Percentiles rank a stretch among this genome's conserved stretches.
phyloP scores from a whole-genome alignment of 2,329 filamentous ascomycete species.

The Apiospora sp. region DNA sequence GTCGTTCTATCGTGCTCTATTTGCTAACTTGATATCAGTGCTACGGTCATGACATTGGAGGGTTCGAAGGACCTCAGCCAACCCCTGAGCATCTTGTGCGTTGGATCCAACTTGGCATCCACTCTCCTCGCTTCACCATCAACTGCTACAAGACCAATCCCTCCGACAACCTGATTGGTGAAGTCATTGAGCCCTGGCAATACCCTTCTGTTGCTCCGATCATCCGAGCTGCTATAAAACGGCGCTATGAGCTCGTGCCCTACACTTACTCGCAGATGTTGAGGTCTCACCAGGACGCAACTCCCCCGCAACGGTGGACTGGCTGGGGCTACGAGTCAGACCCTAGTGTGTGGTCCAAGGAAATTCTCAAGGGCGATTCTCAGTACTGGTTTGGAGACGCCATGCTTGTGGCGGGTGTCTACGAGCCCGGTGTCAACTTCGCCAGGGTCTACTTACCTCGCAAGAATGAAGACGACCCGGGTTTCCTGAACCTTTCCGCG shows the following conservation, averaged over 20 bases:
- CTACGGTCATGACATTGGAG: slow-evolving; percentile 78
- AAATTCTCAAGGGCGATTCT: slow-evolving; percentile 68
- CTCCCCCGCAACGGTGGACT: slow-evolving; percentile 74
- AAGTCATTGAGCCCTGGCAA: slow-evolving; percentile 83
- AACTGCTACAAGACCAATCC: slow-evolving; percentile 80
- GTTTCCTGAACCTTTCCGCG: slow-evolving; percentile 69
- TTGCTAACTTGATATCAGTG: slow-evolving; percentile 48
- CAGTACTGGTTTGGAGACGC: slow-evolving; percentile 78
- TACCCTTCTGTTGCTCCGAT: slow-evolving; percentile 71
- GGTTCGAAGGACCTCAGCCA: slow-evolving; percentile 78
- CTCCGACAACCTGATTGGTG: slow-evolving; percentile 70
- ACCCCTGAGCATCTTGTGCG: slow-evolving; percentile 74
- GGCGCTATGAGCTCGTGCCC: slow-evolving; percentile 75
- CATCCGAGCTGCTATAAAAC: slow-evolving; percentile 70
- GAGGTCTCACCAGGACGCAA: slow-evolving; percentile 66
- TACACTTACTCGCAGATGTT: slow-evolving; percentile 74
- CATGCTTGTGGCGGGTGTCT: slow-evolving; percentile 72
- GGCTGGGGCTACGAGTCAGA: slow-evolving; percentile 77
- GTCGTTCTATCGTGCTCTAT: background rate
- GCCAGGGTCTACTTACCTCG: slow-evolving; percentile 69
- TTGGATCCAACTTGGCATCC: slow-evolving; percentile 76
- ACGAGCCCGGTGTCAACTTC: slow-evolving; percentile 62
- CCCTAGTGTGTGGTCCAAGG: slow-evolving; percentile 68
- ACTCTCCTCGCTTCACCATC: slow-evolving; percentile 76
- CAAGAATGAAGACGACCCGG: slow-evolving; percentile 52